Evolutionary conservation across 2,329 filamentous ascomycete species (phyloP).

Genomic region (Catunica adiposa): DNA sequence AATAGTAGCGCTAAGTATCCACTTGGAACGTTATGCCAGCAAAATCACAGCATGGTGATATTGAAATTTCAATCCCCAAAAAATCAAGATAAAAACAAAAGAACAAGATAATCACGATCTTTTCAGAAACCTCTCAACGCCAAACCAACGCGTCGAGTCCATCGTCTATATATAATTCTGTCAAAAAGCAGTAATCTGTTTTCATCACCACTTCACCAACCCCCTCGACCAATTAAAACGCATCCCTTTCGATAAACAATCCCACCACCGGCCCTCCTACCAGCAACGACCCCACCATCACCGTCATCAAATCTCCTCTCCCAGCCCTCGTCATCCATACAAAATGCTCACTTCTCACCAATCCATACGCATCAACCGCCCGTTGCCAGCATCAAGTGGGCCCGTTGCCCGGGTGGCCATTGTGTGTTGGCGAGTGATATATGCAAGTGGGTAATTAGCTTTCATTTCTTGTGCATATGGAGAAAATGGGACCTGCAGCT

Average conservation of each 20-base stretch:
- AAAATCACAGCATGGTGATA: not conserved
- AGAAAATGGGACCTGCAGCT: not conserved
- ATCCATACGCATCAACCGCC: not conserved
- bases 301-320: not conserved
- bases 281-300: not conserved
- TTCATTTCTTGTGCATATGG: slow-evolving; percentile 4
- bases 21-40: not conserved
- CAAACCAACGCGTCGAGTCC: not conserved
- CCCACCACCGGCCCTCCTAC: too few species aligned
- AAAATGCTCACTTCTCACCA: not conserved
- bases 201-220: not conserved
- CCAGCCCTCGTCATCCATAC: not conserved
- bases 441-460: not conserved
- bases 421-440: not conserved
- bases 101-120: not conserved
- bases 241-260: not conserved
- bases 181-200: not conserved
- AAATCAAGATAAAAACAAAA: not conserved
- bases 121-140: not conserved
- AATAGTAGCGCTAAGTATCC: not conserved
- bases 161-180: slow-evolving; percentile 3
- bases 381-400: not conserved
- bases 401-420: not conserved
- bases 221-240: not conserved
- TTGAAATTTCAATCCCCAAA: not conserved